Evolutionary conservation across 805 yeast genomes (phyloP), one percentile per base, ranked within the genome.

Genomic region (Candida krabiensis): DNA sequence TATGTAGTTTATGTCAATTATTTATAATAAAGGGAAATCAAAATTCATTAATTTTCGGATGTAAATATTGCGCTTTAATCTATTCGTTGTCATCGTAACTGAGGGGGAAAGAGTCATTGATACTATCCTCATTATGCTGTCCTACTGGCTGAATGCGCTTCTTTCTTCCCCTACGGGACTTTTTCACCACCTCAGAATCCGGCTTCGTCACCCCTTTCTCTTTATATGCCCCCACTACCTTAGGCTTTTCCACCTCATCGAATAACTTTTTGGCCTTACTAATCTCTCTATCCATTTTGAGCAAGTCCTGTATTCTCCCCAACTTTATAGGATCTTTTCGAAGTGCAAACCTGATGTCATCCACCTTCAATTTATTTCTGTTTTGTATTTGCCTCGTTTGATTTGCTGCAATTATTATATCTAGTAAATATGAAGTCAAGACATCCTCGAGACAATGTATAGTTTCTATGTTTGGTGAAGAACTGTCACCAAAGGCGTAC

Each of bases 401-500:
- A 73, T 46, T 77, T 64, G 64, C 87, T 69, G 67, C 55, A 37
- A 55, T 46, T 14, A 63, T 63, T 9, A 83, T 68, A 51, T 79
- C 83, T 3, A 75, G 71, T 28, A 84, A 59, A 56, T 83, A 85
- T 28, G 75, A 77, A 9, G 81, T 75, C 8, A 84, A 70, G 5
- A 83, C 68, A 45, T 84, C 91, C 49, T 84, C 91, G 22, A 84
- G 54, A 3, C 77, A 75, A 23, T 79, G 78, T 1, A 80, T 77
- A 0, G 86, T 79, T 40, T 82, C 86, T 9, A 75, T 71, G 30
- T 77, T 66, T 1, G 91, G 91, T 30, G 78, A 70, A n/a, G 75
- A 62, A 2, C 75, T 81, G 52, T 84, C 91, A 1, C 91, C 91
- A 56, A 73, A 83, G 0, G 89, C 89, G 47, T 77, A 84, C 38